These are phyloP conservation scores for Diutina rugosa DNA, from an alignment of 1,139 yeast species.

Conservation along the genomic window DNA sequence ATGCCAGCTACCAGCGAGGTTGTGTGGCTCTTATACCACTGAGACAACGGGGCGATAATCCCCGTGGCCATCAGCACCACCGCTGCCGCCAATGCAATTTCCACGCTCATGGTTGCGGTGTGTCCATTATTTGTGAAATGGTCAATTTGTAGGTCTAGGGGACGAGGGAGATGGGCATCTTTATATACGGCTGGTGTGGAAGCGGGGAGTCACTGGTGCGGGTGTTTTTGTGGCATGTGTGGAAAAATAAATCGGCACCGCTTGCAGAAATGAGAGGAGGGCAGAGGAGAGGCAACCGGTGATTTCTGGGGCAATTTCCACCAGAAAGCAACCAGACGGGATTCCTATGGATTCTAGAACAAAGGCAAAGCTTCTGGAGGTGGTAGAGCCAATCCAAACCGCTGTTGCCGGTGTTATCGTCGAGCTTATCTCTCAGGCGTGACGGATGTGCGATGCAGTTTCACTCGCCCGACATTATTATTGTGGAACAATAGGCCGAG, in stretches of 20 bases:
- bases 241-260: neutral
- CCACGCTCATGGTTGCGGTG: neutral
- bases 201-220: neutral
- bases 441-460: neutral
- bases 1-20: neutral
- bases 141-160: too few relatives aligned
- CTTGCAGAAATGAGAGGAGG: neutral
- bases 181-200: neutral
- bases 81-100: neutral
- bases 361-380: too few relatives aligned
- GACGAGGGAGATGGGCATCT: too few relatives aligned
- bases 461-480: neutral
- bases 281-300: neutral
- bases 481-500: neutral
- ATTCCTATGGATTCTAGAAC: too few relatives aligned
- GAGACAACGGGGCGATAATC: neutral
- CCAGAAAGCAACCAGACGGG: too few relatives aligned
- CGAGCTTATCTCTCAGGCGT: neutral
- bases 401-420: neutral
- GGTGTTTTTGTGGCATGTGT: neutral
- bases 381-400: too few relatives aligned
- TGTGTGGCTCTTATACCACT: neutral
- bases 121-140: neutral
- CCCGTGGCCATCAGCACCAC: neutral
- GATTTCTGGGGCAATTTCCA: neutral